Evolutionary conservation across 1,139 yeast species (phyloP).

Genomic region (Suhomyces guaymorum): DNA sequence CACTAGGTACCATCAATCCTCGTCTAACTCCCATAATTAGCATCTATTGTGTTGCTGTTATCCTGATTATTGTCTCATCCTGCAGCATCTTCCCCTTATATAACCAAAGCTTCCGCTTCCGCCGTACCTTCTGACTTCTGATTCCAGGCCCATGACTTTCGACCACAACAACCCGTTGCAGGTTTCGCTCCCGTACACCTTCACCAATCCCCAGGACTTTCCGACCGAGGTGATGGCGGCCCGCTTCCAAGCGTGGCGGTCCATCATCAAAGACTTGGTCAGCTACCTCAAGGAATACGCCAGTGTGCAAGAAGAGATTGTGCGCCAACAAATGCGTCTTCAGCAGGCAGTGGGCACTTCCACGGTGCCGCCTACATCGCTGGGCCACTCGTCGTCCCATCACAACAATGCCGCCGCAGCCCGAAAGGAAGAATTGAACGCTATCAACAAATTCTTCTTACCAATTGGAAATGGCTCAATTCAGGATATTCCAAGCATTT

Average conservation of each 20-base stretch:
- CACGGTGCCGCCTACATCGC: slow-evolving; percentile 18
- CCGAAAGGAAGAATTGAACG: slow-evolving; percentile 32
- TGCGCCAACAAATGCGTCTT: slow-evolving; percentile 77
- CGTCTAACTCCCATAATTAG: no score
- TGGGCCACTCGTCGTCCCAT: slow-evolving; percentile 11
- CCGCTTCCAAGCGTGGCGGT: slow-evolving; percentile 85
- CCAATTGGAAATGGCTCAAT: slow-evolving; percentile 82
- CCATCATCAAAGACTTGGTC: slow-evolving; percentile 70
- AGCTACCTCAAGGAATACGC: slow-evolving; percentile 78
- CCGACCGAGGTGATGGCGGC: slow-evolving; percentile 88
- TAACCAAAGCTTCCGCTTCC: not conserved
- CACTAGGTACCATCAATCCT: no score
- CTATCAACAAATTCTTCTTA: slow-evolving; percentile 55
- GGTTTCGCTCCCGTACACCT: slow-evolving; percentile 40
- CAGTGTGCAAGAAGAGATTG: slow-evolving; percentile 82
- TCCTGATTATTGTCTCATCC: not conserved
- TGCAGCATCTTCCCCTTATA: not conserved
- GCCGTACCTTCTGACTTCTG: not conserved
- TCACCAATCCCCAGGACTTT: slow-evolving; percentile 34
- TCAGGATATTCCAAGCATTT: slow-evolving; percentile 75
- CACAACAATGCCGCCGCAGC: slow-evolving; percentile 12
- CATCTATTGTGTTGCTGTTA: no score
- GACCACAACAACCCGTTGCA: slow-evolving; percentile 40
- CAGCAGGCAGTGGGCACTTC: slow-evolving; percentile 68
- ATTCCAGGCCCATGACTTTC: slow-evolving; percentile 11